Evolutionary conservation across 2,329 filamentous ascomycete genomes (phyloP), one percentile per base, ranked within the genome.

Genomic region (Aureobasidium sp.): DNA sequence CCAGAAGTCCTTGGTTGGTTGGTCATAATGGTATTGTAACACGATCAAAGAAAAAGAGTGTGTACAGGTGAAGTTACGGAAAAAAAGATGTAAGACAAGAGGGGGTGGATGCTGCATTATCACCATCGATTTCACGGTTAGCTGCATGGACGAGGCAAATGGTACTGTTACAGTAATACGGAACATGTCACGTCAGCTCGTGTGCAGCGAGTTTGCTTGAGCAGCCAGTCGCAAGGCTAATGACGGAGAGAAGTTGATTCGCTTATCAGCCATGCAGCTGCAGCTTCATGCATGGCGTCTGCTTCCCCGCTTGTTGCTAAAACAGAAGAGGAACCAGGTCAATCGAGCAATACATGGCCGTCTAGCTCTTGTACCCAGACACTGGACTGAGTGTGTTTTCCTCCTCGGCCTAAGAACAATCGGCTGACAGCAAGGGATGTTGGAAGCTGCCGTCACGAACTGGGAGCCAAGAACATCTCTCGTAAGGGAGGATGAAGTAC

Each of bases 1-100:
- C 61, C 61, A 41, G 61, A 62, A 12, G n/a, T 25, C 31, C 61
- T 53, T 15, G 61, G 42, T 42, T 62, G 61, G 34, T 52, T 61
- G 27, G 44, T n/a, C 58, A 61, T 61, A 20, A 22, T 52, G 44
- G 36, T 45, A 9, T 12, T 34, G 53, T 31, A 31, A 29, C 15
- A 29, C n/a, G 22, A 9, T 36, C 14, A 15, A 29, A 15, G 27
- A 55, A 25, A 20, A 15, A 20, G 29, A 25, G 1, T 25, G 31
- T 27, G 31, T 37, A 22, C n/a, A 17, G n/a, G 25, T 14, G 9
- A 42, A 29, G 51, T 29, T 25, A 29, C 51, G 20, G 22, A 47
- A 27, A 20, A 55, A 42, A 20, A 41, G 25, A 55, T 55, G 51
- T 55, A 22, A 36, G 36, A 55, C 51, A 20, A 29, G 51, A 29